Conservation (phyloP, 805 yeast genomes). For the Starmerella kuoi region DNA sequence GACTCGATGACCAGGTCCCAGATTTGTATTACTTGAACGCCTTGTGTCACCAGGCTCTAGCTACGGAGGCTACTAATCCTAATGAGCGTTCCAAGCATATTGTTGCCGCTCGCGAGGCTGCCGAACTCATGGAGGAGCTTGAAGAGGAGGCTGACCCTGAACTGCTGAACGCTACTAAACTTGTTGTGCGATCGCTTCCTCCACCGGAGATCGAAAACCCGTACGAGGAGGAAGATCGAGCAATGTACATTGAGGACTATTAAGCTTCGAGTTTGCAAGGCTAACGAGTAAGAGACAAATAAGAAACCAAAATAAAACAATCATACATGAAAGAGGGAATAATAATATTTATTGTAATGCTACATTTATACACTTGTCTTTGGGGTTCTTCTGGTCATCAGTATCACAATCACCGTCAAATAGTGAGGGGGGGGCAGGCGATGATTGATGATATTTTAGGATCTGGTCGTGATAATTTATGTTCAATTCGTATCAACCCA, state of each 20-base stretch:
- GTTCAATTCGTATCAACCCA: conserved; percentile 14
- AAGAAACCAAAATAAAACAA: too few species aligned
- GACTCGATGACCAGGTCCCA: conserved; percentile 70
- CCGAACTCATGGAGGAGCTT: conserved; percentile 34
- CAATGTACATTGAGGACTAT: not conserved
- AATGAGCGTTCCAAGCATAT: conserved; percentile 28
- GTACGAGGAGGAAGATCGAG: conserved; percentile 15
- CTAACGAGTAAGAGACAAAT: too few species aligned
- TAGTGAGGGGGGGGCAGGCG: too few species aligned
- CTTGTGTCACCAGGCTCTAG: conserved; percentile 39
- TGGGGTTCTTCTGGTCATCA: too few species aligned
- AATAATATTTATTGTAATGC: too few species aligned
- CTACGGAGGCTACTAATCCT: not conserved
- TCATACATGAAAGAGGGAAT: too few species aligned
- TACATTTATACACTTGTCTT: too few species aligned
- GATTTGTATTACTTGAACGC: conserved; percentile 80
- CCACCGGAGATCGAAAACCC: conserved; percentile 34
- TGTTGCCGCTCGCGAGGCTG: conserved; percentile 33
- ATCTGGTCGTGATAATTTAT: too few species aligned
- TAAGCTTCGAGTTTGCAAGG: too few species aligned
- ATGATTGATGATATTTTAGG: too few species aligned
- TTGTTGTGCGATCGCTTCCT: conserved; percentile 45
- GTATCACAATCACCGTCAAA: too few species aligned
- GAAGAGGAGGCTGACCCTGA: conserved; percentile 15
- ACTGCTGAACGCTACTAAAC: conserved; percentile 41